Conservation (phyloP, 768 basidiomycete genomes). For the Kwoniella bestiolae region DNA sequence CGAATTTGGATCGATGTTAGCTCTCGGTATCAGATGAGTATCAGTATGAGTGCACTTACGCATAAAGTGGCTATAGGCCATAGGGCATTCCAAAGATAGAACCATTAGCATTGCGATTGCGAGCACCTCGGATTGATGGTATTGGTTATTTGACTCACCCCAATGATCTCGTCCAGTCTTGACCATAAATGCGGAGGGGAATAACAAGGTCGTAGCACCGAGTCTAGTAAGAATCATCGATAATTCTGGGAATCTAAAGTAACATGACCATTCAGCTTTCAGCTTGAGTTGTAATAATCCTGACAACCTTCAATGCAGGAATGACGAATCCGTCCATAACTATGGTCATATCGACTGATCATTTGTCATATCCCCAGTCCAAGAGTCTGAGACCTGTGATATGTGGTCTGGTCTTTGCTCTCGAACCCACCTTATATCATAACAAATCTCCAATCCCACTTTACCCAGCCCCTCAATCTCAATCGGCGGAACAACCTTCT, state of each 20-base stretch:
- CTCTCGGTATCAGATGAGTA: not conserved
- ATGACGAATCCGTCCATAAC: not conserved
- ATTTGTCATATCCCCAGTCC: not conserved
- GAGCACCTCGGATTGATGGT: too few relatives aligned
- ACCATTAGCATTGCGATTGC: too few relatives aligned
- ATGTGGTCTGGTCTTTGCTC: too few relatives aligned
- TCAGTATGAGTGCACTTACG: conserved; percentile 21
- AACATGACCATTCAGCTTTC: not conserved
- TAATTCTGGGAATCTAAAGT: conserved; percentile 50
- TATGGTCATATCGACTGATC: not conserved
- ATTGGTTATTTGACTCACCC: conserved; percentile 36
- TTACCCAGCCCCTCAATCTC: conserved; percentile 38
- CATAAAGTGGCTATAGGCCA: conserved; percentile 37
- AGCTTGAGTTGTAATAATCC: too few relatives aligned
- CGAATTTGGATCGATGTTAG: not conserved
- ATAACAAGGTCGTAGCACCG: conserved; percentile 45
- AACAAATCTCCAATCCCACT: conserved; percentile 54
- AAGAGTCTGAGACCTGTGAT: not conserved
- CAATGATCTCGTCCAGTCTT: conserved; percentile 55
- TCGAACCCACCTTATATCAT: conserved; percentile 51
- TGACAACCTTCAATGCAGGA: not conserved
- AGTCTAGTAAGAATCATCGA: conserved; percentile 40
- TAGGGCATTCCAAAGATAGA: too few relatives aligned
- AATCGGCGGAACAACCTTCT: conserved; percentile 35
- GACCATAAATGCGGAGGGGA: conserved; percentile 54